Evolutionary conservation across 352 stramenopile species (phyloP).

Genomic region (Globisporangium cederbergense): DNA sequence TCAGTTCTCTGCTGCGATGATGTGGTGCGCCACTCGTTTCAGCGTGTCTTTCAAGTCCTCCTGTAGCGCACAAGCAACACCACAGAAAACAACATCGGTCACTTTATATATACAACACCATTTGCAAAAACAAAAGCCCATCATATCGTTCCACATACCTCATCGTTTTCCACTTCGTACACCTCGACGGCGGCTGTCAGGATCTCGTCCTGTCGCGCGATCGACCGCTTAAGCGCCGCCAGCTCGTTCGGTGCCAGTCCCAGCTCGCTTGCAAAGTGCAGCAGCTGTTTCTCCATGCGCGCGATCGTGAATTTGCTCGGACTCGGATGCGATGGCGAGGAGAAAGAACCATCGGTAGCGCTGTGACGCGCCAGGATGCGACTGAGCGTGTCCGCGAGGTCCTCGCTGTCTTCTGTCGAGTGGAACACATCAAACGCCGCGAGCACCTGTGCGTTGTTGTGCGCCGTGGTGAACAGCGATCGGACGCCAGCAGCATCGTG

Average conservation of each 20-base stretch:
- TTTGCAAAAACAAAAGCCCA: neutral
- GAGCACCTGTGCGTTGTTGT: constrained; percentile 36
- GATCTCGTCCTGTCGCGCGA: constrained; percentile 34
- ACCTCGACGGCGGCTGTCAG: constrained; percentile 37
- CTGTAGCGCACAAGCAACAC: constrained; percentile 13
- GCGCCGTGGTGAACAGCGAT: constrained; percentile 19
- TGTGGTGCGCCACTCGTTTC: constrained; percentile 36
- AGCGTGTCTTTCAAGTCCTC: constrained; percentile 54
- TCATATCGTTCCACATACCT: constrained; percentile 22
- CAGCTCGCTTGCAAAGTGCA: constrained; percentile 38
- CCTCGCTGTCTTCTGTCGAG: constrained; percentile 38
- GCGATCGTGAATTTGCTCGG: constrained; percentile 10
- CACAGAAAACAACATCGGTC: neutral
- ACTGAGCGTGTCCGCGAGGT: constrained; percentile 55
- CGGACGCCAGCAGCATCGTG: constrained; percentile 28
- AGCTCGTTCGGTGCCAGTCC: constrained; percentile 24
- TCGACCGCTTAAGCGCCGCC: constrained; percentile 35
- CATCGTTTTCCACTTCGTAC: constrained; percentile 38
- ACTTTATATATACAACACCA: too few species aligned
- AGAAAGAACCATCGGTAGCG: neutral
- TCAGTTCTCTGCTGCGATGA: constrained; percentile 13
- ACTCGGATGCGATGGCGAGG: neutral
- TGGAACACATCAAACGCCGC: constrained; percentile 57
- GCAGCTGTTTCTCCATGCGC: constrained; percentile 39
- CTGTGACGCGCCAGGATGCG: constrained; percentile 28